Conservation (phyloP, 176 grass and related monocot species). For the Chrysopogon serrulatus region DNA sequence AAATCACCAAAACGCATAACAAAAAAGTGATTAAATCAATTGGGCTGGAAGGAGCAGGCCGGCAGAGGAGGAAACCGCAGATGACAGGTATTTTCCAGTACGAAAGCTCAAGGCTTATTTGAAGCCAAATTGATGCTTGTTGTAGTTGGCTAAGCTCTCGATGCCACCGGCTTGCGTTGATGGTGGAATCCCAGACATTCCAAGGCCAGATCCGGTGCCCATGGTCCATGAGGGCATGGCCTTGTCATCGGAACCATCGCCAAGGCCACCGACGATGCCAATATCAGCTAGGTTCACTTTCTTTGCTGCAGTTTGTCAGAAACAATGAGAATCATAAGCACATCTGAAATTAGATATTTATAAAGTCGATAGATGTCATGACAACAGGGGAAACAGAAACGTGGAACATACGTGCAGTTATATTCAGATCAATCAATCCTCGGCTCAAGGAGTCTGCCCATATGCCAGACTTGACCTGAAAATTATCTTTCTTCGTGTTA, state of each 20-base stretch:
- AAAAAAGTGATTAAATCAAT: not conserved
- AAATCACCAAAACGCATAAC: not conserved
- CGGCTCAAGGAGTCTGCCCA: constrained; percentile 94
- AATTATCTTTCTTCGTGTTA: constrained; percentile 48
- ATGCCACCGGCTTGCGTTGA: constrained; percentile 35
- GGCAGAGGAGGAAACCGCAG: not conserved
- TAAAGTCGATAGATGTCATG: not conserved
- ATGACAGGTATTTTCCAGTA: not conserved
- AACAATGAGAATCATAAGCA: constrained; percentile 21
- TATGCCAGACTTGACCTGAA: constrained; percentile 97
- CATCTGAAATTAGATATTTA: not conserved
- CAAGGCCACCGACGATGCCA: constrained; percentile 78
- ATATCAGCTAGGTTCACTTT: constrained; percentile 91
- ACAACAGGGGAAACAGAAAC: not conserved
- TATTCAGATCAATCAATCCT: constrained; percentile 97
- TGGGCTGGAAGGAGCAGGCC: not conserved
- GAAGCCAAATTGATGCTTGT: constrained; percentile 72
- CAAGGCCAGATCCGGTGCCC: constrained; percentile 45
- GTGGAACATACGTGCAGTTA: constrained; percentile 71
- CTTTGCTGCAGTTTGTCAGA: constrained; percentile 61
- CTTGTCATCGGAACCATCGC: constrained; percentile 61
- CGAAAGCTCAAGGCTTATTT: constrained; percentile 62
- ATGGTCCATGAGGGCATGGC: constrained; percentile 40
- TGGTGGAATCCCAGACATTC: constrained; percentile 44
- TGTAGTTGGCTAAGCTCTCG: constrained; percentile 60